Conservation (phyloP, 2,329 filamentous ascomycete species). For the Septoria petroselini region DNA sequence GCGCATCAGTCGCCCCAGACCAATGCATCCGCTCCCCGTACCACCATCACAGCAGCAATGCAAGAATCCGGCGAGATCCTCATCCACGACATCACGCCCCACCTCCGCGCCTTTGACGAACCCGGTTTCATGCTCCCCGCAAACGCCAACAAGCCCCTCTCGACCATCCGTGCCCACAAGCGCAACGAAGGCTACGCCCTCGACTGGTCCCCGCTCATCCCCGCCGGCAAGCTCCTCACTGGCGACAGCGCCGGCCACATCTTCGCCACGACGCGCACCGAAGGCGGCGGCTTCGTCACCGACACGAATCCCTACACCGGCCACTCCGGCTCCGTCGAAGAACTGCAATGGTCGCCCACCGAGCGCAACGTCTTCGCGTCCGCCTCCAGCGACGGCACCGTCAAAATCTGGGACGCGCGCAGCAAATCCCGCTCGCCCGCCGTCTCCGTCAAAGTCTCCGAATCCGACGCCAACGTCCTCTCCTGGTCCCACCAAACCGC, state of each 20-base stretch:
- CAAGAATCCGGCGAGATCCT: constrained; percentile 83
- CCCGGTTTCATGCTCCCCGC: constrained; percentile 77
- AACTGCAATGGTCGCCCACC: constrained; percentile 93
- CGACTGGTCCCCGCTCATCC: constrained; percentile 87
- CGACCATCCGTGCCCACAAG: constrained; percentile 86
- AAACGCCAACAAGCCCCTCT: constrained; percentile 82
- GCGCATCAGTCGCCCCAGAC: constrained; percentile 73
- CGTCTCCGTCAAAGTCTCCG: constrained; percentile 78
- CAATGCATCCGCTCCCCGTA: constrained; percentile 68
- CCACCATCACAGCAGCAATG: constrained; percentile 86
- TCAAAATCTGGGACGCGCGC: constrained; percentile 93
- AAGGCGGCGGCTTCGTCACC: constrained; percentile 84
- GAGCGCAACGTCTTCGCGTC: constrained; percentile 94
- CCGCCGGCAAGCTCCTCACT: constrained; percentile 80
- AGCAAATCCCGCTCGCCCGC: constrained; percentile 87
- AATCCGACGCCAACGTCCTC: constrained; percentile 90
- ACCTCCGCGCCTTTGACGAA: constrained; percentile 83
- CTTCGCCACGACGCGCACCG: constrained; percentile 79
- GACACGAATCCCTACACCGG: constrained; percentile 80
- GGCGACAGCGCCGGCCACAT: constrained; percentile 90
- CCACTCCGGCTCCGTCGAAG: constrained; percentile 83
- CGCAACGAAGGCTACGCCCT: constrained; percentile 83
- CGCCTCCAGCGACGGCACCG: constrained; percentile 86
- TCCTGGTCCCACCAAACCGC: constrained; percentile 88
- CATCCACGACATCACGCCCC: constrained; percentile 90